Conservation (phyloP, 441 rosid species). For the Jatropha podagrica region DNA sequence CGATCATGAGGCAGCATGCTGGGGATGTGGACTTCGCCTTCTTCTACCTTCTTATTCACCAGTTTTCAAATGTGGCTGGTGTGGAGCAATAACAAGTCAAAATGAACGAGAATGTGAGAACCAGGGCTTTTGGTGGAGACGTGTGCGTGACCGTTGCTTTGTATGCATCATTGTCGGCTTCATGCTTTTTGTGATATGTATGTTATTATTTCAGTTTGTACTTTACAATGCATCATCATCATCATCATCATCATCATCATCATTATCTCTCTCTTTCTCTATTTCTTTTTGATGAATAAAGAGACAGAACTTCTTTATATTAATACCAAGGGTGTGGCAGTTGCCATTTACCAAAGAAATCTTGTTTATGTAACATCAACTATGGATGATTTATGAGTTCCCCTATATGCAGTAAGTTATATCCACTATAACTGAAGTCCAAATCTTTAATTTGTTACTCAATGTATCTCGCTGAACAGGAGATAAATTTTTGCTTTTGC, state of each 20-base stretch:
- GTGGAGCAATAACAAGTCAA: conserved; percentile 86
- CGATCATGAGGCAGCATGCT: conserved; percentile 64
- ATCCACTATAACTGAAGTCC: background rate
- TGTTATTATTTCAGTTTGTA: conserved; percentile 26
- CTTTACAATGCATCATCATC: background rate
- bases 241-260: background rate
- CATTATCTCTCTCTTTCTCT: background rate
- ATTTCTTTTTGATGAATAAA: background rate
- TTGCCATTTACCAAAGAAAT: background rate
- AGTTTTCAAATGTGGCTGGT: conserved; percentile 91
- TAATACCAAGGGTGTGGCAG: background rate
- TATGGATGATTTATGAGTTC: background rate
- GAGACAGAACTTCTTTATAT: background rate
- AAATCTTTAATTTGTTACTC: background rate
- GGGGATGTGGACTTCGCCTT: conserved; percentile 91
- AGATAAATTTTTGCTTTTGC: background rate
- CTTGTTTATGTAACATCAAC: background rate
- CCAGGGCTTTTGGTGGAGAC: conserved; percentile 63
- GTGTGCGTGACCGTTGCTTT: conserved; percentile 79
- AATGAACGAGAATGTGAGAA: conserved; percentile 44
- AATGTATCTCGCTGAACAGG: background rate
- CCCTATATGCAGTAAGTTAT: background rate
- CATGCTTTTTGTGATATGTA: conserved; percentile 80
- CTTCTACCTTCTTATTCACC: conserved; percentile 71
- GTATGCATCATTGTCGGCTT: conserved; percentile 56